phyloP scores from a whole-genome alignment of 179 eudicot genomes.

The Patellifolia procumbens region DNA sequence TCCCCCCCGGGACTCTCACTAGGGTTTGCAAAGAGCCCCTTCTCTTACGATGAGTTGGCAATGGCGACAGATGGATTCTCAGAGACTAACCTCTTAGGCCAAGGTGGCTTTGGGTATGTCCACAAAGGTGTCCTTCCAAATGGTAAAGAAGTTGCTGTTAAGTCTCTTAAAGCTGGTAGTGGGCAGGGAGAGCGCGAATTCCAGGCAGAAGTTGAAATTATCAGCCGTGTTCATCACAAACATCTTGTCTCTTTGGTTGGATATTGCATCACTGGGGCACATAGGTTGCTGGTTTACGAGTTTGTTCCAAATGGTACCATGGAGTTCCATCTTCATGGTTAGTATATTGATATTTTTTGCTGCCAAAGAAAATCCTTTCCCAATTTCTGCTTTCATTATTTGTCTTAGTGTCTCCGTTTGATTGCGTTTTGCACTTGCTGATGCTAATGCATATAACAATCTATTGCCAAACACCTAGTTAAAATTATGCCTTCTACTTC shows the following conservation, averaged over 20 bases:
- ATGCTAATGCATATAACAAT: too few species aligned
- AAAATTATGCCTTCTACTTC: background rate
- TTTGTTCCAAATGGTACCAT: constrained; percentile 80
- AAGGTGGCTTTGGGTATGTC: constrained; percentile 97
- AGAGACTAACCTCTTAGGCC: constrained; percentile 82
- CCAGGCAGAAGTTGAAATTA: constrained; percentile 94
- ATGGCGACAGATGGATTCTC: constrained; percentile 90
- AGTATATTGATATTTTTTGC: constrained; percentile 27
- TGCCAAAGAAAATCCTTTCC: background rate
- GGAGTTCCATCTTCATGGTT: constrained; percentile 95
- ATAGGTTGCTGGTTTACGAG: constrained; percentile 87
- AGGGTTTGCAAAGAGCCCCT: constrained; percentile 72
- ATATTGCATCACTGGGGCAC: constrained; percentile 77
- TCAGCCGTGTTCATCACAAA: constrained; percentile 97
- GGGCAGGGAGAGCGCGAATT: constrained; percentile 98
- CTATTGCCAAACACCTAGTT: background rate
- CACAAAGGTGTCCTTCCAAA: constrained; percentile 89
- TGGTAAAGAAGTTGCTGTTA: constrained; percentile 93
- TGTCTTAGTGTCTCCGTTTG: background rate
- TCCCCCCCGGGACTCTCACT: constrained; percentile 76
- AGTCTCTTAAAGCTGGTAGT: constrained; percentile 85
- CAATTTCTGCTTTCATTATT: background rate
- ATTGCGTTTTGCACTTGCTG: background rate
- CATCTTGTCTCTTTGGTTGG: constrained; percentile 99
- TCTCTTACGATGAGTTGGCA: constrained; percentile 79